Evolutionary conservation across 2,329 filamentous ascomycete species (phyloP).

Genomic region (Xylaria polymorpha): DNA sequence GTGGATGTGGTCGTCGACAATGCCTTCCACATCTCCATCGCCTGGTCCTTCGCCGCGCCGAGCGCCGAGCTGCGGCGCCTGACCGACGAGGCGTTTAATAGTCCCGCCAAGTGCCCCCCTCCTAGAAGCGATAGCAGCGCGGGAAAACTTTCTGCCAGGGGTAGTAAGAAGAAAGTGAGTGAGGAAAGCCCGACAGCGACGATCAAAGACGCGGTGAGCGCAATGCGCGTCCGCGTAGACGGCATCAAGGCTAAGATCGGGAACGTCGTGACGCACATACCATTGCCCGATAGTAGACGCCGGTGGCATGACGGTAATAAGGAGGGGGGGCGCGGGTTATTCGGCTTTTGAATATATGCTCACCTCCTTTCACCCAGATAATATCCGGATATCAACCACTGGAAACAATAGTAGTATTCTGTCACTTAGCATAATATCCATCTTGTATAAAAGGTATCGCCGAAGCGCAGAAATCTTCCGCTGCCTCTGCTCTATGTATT

Average conservation of each 20-base stretch:
- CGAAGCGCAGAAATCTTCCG: background rate
- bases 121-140: background rate
- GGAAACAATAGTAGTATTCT: background rate
- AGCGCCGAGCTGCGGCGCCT: slow-evolving; percentile 54
- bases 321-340: slow-evolving; percentile 27
- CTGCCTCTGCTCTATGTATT: background rate
- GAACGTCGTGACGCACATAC: slow-evolving; percentile 70
- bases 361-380: background rate
- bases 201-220: slow-evolving; percentile 24
- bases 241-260: slow-evolving; percentile 81
- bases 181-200: background rate
- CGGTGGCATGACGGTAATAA: slow-evolving; percentile 9
- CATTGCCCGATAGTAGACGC: slow-evolving; percentile 48
- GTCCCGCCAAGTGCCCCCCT: background rate
- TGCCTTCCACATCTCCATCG: slow-evolving; percentile 89
- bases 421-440: background rate
- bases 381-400: no score
- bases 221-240: slow-evolving; percentile 64
- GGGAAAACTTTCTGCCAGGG: background rate
- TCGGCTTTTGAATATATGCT: slow-evolving; percentile 26
- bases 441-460: background rate
- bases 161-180: background rate
- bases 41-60: slow-evolving; percentile 78
- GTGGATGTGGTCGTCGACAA: slow-evolving; percentile 47
- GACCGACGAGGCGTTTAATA: slow-evolving; percentile 51